Conservation (phyloP, 2,329 filamentous ascomycete genomes). For the Cryphonectria nitschkei region DNA sequence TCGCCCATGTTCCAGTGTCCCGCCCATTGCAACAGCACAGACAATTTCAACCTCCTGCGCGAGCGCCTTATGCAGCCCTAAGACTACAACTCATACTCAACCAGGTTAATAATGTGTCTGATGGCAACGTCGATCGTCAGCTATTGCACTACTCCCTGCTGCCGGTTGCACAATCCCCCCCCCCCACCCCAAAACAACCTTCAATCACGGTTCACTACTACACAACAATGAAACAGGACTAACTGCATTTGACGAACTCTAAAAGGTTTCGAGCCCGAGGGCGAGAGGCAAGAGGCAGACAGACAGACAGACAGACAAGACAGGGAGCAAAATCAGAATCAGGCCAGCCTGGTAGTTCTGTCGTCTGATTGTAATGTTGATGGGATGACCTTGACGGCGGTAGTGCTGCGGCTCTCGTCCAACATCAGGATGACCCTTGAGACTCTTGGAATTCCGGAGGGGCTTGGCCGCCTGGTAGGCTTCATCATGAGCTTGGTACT, state of each 20-base stretch:
- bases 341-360: neutral
- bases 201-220: neutral
- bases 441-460: neutral
- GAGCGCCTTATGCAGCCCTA: neutral
- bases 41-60: neutral
- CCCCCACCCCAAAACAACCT: too few species aligned
- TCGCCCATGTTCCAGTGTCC: neutral
- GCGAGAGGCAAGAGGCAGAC: neutral
- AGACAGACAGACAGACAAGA: neutral
- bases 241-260: conserved; percentile 20
- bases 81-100: neutral
- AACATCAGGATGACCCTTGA: neutral
- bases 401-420: neutral
- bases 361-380: conserved; percentile 5
- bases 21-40: neutral
- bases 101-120: neutral
- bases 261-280: conserved; percentile 9
- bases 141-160: neutral
- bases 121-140: neutral
- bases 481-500: neutral
- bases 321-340: neutral
- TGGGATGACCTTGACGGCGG: neutral
- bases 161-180: neutral
- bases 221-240: conserved; percentile 1
- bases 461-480: neutral